Base-by-base conservation (phyloP, 106 monocot species). In the Dendrobium officinale region DNA sequence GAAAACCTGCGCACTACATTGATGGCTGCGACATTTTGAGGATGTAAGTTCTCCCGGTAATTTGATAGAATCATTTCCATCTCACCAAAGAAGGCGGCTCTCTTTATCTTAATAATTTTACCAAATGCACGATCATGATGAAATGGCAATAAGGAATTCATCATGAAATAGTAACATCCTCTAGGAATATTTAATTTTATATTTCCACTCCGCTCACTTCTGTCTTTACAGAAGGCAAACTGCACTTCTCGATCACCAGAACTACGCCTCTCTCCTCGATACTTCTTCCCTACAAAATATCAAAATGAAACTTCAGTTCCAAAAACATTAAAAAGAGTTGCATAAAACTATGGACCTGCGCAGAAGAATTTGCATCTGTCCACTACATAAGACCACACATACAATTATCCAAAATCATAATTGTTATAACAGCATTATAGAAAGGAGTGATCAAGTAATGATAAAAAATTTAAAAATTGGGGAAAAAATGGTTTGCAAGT, bases 281-380 rank as follows among this genome's bases (percentile, higher is more conserved):
- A 81, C 37, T 22, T 78, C 80, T 92, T 93, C 72, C 92, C 96
- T 96, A 86, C 73, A 86, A 73, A 80, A 42, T 67, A 13, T 40
- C 7, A 15, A 55, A 56, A 75, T 16, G 56, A 10, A 51, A 73
- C 2, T 6, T 72, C 72, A 33, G 72, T 72, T 72, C 15, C 15
- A 72, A 70, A 33, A 13, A 26, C 13, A 26, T 18, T 26, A 72
- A 4, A 13, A 72, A 29, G 18, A 44, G 70, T 15, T 19, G 45
- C 42, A 70, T 24, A 15, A 31, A 47, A 33, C 37, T 26, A 64
- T 64, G 6, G 64, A 9, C 6, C 24, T 24, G 64, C 22, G 4
- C 64, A 64, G 24, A 64, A 64, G 26, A 64, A 64, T 22, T 22
- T 24, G 64, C 8, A 64, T 10, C 10, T 13, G 64, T n/a, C n/a